Base-by-base conservation (phyloP, 352 stramenopile genomes). In the Phytophthora pseudosyringae region DNA sequence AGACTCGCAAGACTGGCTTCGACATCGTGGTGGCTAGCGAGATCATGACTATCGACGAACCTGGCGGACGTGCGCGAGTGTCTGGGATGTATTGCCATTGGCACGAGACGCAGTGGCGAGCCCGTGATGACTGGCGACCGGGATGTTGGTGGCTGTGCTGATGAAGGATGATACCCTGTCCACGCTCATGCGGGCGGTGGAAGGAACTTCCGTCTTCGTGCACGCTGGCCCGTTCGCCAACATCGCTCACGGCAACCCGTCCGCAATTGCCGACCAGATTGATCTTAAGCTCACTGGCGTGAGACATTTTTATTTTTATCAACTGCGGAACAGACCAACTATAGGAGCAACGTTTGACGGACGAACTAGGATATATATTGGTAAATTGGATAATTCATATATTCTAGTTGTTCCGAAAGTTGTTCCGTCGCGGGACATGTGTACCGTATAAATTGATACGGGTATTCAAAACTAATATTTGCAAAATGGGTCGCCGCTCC, bases 91-190 rank as follows among this genome's bases (percentile, higher is more conserved):
- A 99, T 99, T 67, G 97, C 99, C 15, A 96, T 99, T 29, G 97
- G 88, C 15, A 93, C 92, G 44, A 88, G 86, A 54, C 76, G 74
- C 33, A 64, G 64, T 55, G 88, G 93, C 25, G 75, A 96, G 26
- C 80, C 97, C 0, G 86, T 99, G 38, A 99, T 97, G 10, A 93
- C 96, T 5, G 97, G 99, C 66, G 97, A 99, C 78, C 75, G 99
- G 18, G 97, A 97, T 39, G 95, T 98, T 50, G 97, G 91, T 28
- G 98, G 91, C 96, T 11, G 97, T 99, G 32, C 83, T 99, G 43
- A 99, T 99, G 97, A 99, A 98, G 70, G 97, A 99, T 76, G 97
- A 96, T 21, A 90, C 99, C 39, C 89, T 98, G 79, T 97, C 97
- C 1, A 99, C 97, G 29, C 80, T 99, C 32, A 99, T 99, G 97